Conservation (phyloP, 148 eudicot species). For the Talinum fruticosum region DNA sequence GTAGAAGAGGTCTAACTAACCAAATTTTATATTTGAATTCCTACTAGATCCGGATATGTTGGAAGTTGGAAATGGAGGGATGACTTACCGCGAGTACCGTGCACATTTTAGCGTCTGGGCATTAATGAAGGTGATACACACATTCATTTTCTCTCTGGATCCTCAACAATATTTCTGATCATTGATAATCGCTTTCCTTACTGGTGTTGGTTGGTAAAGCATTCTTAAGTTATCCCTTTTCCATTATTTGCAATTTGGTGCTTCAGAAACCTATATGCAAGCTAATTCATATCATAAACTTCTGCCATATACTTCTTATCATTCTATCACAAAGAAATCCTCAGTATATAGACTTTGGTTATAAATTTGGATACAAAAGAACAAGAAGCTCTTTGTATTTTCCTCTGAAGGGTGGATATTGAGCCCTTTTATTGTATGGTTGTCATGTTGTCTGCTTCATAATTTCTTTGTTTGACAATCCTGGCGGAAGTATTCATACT, state of each 20-base stretch:
- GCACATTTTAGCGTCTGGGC: slow-evolving; percentile 99
- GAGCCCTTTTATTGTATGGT: neutral
- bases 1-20: slow-evolving; percentile 8
- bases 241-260: neutral
- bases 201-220: neutral
- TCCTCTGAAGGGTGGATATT: neutral
- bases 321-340: neutral
- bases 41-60: slow-evolving; percentile 91
- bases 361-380: neutral
- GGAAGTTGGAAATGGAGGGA: slow-evolving; percentile 98
- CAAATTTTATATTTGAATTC: neutral
- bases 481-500: neutral
- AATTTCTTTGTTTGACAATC: neutral
- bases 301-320: neutral
- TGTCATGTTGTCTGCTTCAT: neutral
- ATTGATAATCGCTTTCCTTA: neutral
- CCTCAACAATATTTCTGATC: neutral
- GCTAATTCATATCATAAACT: neutral
- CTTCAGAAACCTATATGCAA: neutral
- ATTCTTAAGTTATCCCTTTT: neutral
- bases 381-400: neutral
- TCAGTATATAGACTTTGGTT: neutral
- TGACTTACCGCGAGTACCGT: slow-evolving; percentile 74
- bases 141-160: neutral
- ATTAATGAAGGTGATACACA: slow-evolving; percentile 68